Percentiles rank a stretch among this genome's conserved stretches.
Evolutionary conservation across 2,329 filamentous ascomycete species (phyloP).

Genomic region (Curvularia eragrostidis): DNA sequence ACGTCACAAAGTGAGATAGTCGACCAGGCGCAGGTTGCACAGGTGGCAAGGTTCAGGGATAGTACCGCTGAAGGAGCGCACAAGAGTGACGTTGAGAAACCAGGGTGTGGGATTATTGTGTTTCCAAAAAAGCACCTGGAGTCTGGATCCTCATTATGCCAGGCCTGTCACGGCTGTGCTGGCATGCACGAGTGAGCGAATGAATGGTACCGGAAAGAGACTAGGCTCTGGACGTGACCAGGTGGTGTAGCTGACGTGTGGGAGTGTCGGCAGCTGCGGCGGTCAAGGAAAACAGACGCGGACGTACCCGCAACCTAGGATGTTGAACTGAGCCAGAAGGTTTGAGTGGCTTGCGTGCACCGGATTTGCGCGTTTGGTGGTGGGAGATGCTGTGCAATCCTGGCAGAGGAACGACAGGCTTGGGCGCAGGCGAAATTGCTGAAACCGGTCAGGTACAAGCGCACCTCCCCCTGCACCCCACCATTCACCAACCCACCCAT

Average conservation of each 20-base stretch:
- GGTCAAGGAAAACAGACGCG: background rate
- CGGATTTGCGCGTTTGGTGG: background rate
- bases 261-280: background rate
- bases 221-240: background rate
- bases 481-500: background rate
- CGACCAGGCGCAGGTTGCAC: background rate
- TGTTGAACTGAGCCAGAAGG: background rate
- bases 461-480: conserved; percentile 2
- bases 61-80: background rate
- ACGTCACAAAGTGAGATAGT: conserved; percentile 13
- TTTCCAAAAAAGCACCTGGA: background rate
- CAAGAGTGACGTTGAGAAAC: background rate
- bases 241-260: background rate
- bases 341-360: background rate
- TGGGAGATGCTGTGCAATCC: background rate
- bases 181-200: background rate
- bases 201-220: background rate
- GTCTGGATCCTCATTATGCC: background rate
- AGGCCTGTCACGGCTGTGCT: background rate
- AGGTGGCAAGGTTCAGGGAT: background rate
- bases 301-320: background rate
- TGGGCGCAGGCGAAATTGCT: conserved; percentile 20
- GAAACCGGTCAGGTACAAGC: conserved; percentile 1
- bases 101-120: background rate
- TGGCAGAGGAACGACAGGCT: conserved; percentile 2